Percentiles rank a stretch among this genome's conserved stretches.
Conservation (phyloP, 768 basidiomycete species). For the Termitomyces sp. region DNA sequence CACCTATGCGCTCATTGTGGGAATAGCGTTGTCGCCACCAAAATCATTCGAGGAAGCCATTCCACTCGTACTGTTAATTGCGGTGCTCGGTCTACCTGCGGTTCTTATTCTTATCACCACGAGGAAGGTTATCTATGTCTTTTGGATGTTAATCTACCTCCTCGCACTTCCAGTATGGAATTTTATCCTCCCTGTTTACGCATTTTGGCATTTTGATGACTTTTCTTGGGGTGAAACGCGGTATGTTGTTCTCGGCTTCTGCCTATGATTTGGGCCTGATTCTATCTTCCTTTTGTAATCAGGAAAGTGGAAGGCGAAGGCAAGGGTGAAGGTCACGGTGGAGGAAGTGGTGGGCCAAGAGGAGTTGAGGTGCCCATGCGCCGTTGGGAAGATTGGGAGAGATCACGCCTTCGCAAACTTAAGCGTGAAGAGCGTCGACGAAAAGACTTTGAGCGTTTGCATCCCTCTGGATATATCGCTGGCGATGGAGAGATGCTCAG, state of each 20-base stretch:
- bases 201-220: constrained; percentile 99
- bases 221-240: constrained; percentile 99
- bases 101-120: constrained; percentile 93
- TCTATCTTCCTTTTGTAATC: constrained; percentile 2
- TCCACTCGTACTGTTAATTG: constrained; percentile 83
- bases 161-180: constrained; percentile 95
- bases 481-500: constrained; percentile 65
- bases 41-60: constrained; percentile 89
- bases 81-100: constrained; percentile 92
- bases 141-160: constrained; percentile 98
- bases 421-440: constrained; percentile 82
- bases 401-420: constrained; percentile 88
- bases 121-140: constrained; percentile 90
- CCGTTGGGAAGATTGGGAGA: constrained; percentile 99
- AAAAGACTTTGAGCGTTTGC: constrained; percentile 76
- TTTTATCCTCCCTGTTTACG: constrained; percentile 89
- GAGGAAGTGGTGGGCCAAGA: constrained; percentile 49
- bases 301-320: constrained; percentile 95
- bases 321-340: constrained; percentile 77
- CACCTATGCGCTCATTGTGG: constrained; percentile 85
- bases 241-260: constrained; percentile 39
- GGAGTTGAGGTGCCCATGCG: constrained; percentile 80
- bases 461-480: constrained; percentile 64
- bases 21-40: constrained; percentile 79
- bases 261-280: constrained; percentile 12